phyloP scores from a whole-genome alignment of 164 flowering plant species.

The Vitis labrusca region DNA sequence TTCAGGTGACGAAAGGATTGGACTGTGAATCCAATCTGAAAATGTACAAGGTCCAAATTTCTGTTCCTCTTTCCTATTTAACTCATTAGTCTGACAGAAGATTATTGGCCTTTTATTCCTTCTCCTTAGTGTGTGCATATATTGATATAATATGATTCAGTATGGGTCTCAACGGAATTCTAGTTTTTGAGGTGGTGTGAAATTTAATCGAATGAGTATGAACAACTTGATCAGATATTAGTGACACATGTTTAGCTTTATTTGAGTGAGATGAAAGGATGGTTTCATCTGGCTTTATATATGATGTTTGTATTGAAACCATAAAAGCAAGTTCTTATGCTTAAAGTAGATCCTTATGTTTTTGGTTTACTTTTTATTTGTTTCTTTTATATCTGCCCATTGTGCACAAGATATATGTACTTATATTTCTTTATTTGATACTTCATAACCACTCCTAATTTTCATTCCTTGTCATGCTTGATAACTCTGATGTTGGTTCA shows the following conservation, averaged over 20 bases:
- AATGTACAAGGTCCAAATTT: no score
- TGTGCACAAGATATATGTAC: background rate
- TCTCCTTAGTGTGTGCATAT: no score
- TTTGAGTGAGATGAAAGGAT: background rate
- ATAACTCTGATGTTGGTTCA: background rate
- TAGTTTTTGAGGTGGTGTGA: background rate
- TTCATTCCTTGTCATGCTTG: background rate
- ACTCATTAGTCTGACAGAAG: no score
- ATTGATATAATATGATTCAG: no score
- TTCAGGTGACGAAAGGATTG: no score
- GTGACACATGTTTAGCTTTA: background rate
- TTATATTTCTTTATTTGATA: background rate
- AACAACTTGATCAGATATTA: background rate
- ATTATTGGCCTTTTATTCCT: no score
- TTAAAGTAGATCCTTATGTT: no score
- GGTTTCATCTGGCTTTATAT: background rate
- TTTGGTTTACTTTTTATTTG: no score
- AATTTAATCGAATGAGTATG: background rate
- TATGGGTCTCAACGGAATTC: background rate
- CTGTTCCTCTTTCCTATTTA: no score
- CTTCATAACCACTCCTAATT: background rate
- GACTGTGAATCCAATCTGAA: no score
- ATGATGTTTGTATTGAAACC: background rate
- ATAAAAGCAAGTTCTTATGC: background rate
- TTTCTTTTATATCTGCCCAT: background rate